These are phyloP conservation scores for Pneumocystis oryctolagi DNA, from an alignment of 1,139 yeast genomes.

Conservation along the genomic window DNA sequence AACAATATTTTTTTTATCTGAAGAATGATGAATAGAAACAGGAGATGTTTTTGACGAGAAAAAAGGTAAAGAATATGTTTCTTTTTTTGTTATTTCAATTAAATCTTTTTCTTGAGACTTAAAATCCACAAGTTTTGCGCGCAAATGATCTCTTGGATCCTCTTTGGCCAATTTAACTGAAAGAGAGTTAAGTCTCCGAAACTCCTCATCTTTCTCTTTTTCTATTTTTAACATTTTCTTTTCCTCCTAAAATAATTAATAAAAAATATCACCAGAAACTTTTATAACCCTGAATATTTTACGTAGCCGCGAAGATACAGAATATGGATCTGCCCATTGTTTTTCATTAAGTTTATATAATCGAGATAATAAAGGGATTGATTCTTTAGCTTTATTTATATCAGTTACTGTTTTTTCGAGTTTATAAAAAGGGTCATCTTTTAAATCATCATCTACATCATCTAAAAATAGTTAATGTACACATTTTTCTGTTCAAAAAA, in stretches of 20 bases:
- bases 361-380: constrained; percentile 11
- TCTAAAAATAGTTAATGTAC: not conserved
- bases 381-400: constrained; percentile 2
- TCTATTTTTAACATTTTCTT: not conserved
- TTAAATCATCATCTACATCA: constrained; percentile 3
- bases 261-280: not conserved
- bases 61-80: not conserved
- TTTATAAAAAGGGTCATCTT: constrained; percentile 12
- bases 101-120: not conserved
- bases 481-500: not conserved
- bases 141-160: not conserved
- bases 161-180: not conserved
- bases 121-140: not conserved
- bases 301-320: constrained; percentile 14
- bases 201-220: not conserved
- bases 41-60: not conserved
- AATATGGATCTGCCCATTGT: constrained; percentile 17
- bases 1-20: not conserved
- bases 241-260: not conserved
- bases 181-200: not conserved
- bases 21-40: not conserved
- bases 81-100: not conserved
- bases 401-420: constrained; percentile 12
- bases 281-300: constrained; percentile 8
- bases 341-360: constrained; percentile 9